Conservation (phyloP, 192 early-diverging fungal species). For the Gonapodya sp. region DNA sequence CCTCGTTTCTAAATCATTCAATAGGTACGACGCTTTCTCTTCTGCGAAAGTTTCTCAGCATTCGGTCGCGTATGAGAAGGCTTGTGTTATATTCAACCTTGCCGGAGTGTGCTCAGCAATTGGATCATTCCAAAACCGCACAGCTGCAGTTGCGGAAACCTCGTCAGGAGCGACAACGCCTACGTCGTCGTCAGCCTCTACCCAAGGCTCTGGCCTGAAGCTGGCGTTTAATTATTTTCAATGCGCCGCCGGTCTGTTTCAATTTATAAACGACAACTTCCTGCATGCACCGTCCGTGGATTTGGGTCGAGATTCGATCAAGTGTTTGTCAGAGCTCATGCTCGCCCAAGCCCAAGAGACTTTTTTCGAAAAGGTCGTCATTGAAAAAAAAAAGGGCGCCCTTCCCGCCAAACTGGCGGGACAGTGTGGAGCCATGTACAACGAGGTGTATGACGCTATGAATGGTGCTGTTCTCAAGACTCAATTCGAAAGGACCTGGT, state of each 20-base stretch:
- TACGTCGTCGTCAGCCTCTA: constrained; percentile 55
- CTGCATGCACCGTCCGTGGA: constrained; percentile 91
- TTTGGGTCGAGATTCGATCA: constrained; percentile 81
- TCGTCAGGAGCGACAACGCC: constrained; percentile 13
- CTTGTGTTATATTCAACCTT: constrained; percentile 89
- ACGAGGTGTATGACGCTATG: constrained; percentile 62
- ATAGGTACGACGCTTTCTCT: constrained; percentile 73
- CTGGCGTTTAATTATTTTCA: constrained; percentile 85
- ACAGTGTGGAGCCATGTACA: constrained; percentile 44
- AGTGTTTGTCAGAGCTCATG: constrained; percentile 75
- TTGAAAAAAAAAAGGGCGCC: constrained; percentile 79
- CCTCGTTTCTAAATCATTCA: constrained; percentile 27
- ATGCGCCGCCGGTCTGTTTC: constrained; percentile 84
- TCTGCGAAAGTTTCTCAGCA: constrained; percentile 67
- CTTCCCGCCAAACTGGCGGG: constrained; percentile 84
- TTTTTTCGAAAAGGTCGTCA: constrained; percentile 71
- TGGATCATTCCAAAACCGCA: constrained; percentile 23
- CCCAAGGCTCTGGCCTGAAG: constrained; percentile 64
- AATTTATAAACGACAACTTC: constrained; percentile 97
- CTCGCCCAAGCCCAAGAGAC: constrained; percentile 92
- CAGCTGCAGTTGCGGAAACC: not conserved
- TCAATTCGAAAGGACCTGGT: constrained; percentile 74
- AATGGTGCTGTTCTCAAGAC: constrained; percentile 49
- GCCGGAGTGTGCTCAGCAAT: constrained; percentile 61
- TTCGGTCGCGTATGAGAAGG: constrained; percentile 96